Base-by-base conservation (phyloP, 345 rosid species). In the Rhodamnia argentea region DNA sequence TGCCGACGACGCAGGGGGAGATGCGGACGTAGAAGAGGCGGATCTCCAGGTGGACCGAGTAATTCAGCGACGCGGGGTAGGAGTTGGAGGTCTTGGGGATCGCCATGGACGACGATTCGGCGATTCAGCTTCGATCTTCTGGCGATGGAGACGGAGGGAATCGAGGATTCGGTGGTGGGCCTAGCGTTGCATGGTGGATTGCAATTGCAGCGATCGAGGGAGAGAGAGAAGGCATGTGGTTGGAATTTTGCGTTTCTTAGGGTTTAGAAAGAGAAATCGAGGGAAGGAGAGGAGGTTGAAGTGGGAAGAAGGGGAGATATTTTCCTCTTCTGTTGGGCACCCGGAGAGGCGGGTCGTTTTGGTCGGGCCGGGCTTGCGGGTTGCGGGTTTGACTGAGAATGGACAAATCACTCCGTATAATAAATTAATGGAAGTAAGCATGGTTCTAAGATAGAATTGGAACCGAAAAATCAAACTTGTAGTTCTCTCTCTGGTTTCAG, bases 21-120 rank as follows among this genome's bases (percentile, higher is more conserved):
- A 95, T 89, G 26, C 99, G 93, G 4, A 95, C 98, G 86, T 96
- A 96, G 88, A 95, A 95, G 84, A 96, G 89, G 82, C 98, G 93
- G 88, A 94, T 94, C 91, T 96, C 99, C n/a, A 96, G 94, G 96
- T 97, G 93, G 26, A 93, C 89, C 18, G 95, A 89, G 85, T 84
- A 88, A 54, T 87, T 75, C 27, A 91, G 88, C 55, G 94, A 88
- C 29, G 92, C 85, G 13, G 84, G 87, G 52, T 85, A 55, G 86
- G 57, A 55, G 26, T 37, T 75, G 86, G 83, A 85, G 62, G 81
- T 18, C 59, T 70, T 85, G 59, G 86, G 86, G 53, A 85, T 85
- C 26, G 86, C 86, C 86, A 85, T 85, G 55, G 85, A 23, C n/a
- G 78, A 11, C 24, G 47, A 37, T 2, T 20, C 44, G 12, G 24